Base-by-base conservation (phyloP, 192 early-diverging fungal genomes). In the Entomortierella parvispora region DNA sequence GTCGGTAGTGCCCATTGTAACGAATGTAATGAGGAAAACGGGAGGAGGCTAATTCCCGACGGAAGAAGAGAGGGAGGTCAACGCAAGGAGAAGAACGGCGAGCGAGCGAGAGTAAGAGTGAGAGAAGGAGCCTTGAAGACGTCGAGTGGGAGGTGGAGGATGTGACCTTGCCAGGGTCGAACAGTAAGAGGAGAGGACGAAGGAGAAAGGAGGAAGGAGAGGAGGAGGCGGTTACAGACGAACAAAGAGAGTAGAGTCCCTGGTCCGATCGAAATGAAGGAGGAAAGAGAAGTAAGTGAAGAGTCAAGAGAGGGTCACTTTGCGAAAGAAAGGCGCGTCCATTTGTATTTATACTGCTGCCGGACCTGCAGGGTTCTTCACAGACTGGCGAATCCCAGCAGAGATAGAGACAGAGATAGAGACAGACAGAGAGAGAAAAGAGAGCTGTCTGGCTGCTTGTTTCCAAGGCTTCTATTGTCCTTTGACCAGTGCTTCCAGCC, bases 1-100 rank as follows among this genome's bases (percentile, higher is more conserved):
- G 31, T 71, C 69, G 25, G 51, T 26, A 43, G 62, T 71, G 60
- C 55, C 59, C 69, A 71, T 71, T 48, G 26, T 43, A 48, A 34
- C 25, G n/a, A 23, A 48, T n/a, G 20, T 33, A 17, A 31, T 14
- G 23, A 12, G 49, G 5, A 25, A 28, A 25, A 7, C 20, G 33
- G 47, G 22, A 23, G 49, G 48, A 22, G 33, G 51, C 48, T 25
- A 23, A 17, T 28, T 40, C n/a, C n/a, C n/a, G n/a, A 25, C n/a
- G 20, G 26, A 37, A n/a, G 44, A 31, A 32, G 45, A 29, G 18
- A 44, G 43, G 40, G 43, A 29, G 48, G 48, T 51, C 2, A 32
- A 20, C 3, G 25, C 31, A 31, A 28, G 51, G 33, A 34, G 22
- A 47, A 29, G 37, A 17, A 46, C 4, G 15, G 31, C 34, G 33